Evolutionary conservation across 768 basidiomycete species (phyloP).

Genomic region (Hericium alpestre): DNA sequence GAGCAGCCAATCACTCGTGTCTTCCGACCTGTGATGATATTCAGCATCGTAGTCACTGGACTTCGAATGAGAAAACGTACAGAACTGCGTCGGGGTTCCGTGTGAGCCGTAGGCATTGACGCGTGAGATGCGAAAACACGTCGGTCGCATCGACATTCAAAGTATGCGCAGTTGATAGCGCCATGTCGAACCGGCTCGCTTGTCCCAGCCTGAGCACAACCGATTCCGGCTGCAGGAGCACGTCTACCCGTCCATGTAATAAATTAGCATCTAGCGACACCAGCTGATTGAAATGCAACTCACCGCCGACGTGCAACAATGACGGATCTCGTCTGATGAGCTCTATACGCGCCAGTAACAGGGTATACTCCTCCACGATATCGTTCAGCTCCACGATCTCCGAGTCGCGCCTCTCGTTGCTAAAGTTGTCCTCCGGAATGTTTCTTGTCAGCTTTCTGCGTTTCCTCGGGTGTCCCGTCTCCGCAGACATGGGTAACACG

Average conservation of each 20-base stretch:
- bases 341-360: slow-evolving; percentile 70
- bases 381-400: slow-evolving; percentile 76
- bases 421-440: slow-evolving; percentile 68
- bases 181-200: slow-evolving; percentile 65
- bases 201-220: slow-evolving; percentile 75
- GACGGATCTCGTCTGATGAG: slow-evolving; percentile 59
- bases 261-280: slow-evolving; percentile 12
- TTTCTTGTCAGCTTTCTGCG: slow-evolving; percentile 60
- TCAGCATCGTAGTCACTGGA: background rate
- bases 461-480: slow-evolving; percentile 50
- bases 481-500: slow-evolving; percentile 43
- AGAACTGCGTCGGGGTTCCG: slow-evolving; percentile 47
- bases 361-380: slow-evolving; percentile 66
- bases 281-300: slow-evolving; percentile 17
- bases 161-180: slow-evolving; percentile 64
- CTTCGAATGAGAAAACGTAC: slow-evolving; percentile 28
- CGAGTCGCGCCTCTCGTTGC: slow-evolving; percentile 50
- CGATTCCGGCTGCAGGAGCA: slow-evolving; percentile 39
- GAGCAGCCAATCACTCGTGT: slow-evolving; percentile 73
- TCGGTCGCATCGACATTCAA: slow-evolving; percentile 82
- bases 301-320: slow-evolving; percentile 55
- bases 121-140: slow-evolving; percentile 66
- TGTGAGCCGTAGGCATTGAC: slow-evolving; percentile 69
- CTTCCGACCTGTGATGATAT: slow-evolving; percentile 43
- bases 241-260: slow-evolving; percentile 23